Percentiles rank a stretch among this genome's conserved stretches.
These are phyloP conservation scores for Tilletia indica DNA, from an alignment of 1,284 basidiomycete genomes.

Conservation along the genomic window DNA sequence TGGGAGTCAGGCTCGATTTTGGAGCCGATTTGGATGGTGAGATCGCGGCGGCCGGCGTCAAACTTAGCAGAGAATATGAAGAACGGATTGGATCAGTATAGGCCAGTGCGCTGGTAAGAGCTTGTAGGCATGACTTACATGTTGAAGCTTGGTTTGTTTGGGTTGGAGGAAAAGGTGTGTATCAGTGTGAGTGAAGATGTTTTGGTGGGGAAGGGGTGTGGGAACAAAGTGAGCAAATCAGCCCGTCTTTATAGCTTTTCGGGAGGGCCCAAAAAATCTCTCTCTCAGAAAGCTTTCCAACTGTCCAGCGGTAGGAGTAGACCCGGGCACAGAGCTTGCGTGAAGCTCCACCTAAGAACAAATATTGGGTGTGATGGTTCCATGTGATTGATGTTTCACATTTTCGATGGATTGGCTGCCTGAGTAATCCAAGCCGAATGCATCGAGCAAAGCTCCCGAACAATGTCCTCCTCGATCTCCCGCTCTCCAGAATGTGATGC, in stretches of 20 bases:
- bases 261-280: not conserved
- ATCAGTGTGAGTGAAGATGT: slow-evolving; percentile 20
- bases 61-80: slow-evolving; percentile 23
- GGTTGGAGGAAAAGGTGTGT: slow-evolving; percentile 15
- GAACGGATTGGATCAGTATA: not conserved
- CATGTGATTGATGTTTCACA: not conserved
- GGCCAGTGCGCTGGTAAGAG: too few relatives aligned
- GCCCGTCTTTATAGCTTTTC: slow-evolving; percentile 30
- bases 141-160: not conserved
- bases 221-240: not conserved
- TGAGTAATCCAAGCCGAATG: slow-evolving; percentile 69
- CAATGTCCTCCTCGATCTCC: slow-evolving; percentile 88
- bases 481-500: slow-evolving; percentile 23
- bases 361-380: too few relatives aligned
- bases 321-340: too few relatives aligned
- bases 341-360: too few relatives aligned
- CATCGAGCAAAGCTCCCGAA: slow-evolving; percentile 70
- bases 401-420: not conserved
- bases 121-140: too few relatives aligned
- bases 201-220: not conserved
- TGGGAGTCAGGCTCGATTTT: slow-evolving; percentile 44
- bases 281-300: too few relatives aligned
- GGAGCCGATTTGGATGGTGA: slow-evolving; percentile 39
- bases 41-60: slow-evolving; percentile 40
- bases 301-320: too few relatives aligned